Base-by-base conservation (phyloP, 179 eudicot species). In the Drosera spatulata region DNA sequence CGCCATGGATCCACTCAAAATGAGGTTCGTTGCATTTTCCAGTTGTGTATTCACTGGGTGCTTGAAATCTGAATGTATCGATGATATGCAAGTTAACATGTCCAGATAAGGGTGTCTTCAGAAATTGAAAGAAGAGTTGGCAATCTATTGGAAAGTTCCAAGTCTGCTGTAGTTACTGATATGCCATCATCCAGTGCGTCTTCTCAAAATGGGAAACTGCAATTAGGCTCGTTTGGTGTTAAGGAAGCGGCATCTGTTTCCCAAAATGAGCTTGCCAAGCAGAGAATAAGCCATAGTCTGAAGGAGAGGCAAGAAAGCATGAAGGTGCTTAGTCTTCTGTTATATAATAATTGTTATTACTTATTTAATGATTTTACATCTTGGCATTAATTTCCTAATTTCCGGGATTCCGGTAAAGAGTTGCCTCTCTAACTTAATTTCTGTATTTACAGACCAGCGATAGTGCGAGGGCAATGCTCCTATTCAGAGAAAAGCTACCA, bases 1-100 rank as follows among this genome's bases (percentile, higher is more conserved):
- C 95, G 70, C 37, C 98, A 91, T 78, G 98, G 98, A 39, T 84
- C 95, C 50, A 73, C 98, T 3, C 86, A 84, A 59, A 91, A 79
- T 66, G 98, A 91, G 98, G 98, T 91, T 75, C 41, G 41, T 22
- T 22, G 33, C 33, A 22, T 22, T 22, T 39, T 13, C 15, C 42
- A 8, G 8, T 51, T 61, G 53, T 53, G 8, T 39, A 43, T 45
- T 12, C 47, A 55, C 39, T 52, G 51, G 7, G 41, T 37, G 42
- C 54, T n/a, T 39, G 54, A 52, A 59, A 15, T 51, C 33, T 22
- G 33, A 22, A 22, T 22, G 33, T 22, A 22, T 22, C 33, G 33
- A 22, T 22, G 33, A 22, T 22, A 22, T 22, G 33, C 33, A 22
- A 0, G 33, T 22, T 0, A 22, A 22, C 33, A 22, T 22, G 33